Conservation (phyloP, 768 basidiomycete species). For the Coprinopsis sp. region DNA sequence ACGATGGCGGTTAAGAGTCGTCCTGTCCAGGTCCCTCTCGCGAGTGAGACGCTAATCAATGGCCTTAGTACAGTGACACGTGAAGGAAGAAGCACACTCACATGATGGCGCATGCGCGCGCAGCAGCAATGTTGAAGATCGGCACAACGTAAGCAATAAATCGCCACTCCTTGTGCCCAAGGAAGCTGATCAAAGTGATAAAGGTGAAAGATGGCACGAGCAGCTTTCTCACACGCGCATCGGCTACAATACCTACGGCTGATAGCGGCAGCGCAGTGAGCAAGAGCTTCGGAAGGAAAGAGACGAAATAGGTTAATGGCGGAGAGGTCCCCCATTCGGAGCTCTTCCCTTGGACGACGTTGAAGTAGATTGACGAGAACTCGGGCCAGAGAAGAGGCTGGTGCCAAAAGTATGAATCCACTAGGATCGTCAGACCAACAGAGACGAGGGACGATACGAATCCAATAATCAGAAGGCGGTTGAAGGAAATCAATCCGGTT, state of each 20-base stretch:
- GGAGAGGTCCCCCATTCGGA: slow-evolving; percentile 94
- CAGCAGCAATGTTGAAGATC: slow-evolving; percentile 73
- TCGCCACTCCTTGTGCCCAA: slow-evolving; percentile 97
- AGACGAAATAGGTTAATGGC: slow-evolving; percentile 56
- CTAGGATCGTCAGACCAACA: slow-evolving; percentile 51
- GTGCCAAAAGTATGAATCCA: slow-evolving; percentile 90
- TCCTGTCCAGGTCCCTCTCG: slow-evolving; percentile 45
- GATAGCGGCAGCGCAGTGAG: slow-evolving; percentile 60
- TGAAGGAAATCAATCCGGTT: slow-evolving; percentile 37
- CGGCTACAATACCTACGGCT: slow-evolving; percentile 43
- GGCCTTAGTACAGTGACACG: neutral
- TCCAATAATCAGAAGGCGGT: slow-evolving; percentile 44
- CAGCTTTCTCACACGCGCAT: slow-evolving; percentile 46
- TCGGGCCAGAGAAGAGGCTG: slow-evolving; percentile 82
- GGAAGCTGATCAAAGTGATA: slow-evolving; percentile 59
- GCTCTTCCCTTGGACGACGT: slow-evolving; percentile 81
- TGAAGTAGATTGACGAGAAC: slow-evolving; percentile 72
- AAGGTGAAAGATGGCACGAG: slow-evolving; percentile 50
- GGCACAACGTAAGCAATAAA: slow-evolving; percentile 90
- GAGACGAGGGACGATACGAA: slow-evolving; percentile 45
- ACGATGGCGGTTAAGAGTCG: slow-evolving; percentile 42
- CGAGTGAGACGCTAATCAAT: slow-evolving; percentile 36
- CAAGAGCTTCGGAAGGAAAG: slow-evolving; percentile 74
- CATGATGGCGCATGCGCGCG: slow-evolving; percentile 60
- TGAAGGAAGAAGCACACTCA: slow-evolving; percentile 31